Evolutionary conservation across 371 early-diverging fungal species (phyloP).

Genomic region (Rhizopus delemar): DNA sequence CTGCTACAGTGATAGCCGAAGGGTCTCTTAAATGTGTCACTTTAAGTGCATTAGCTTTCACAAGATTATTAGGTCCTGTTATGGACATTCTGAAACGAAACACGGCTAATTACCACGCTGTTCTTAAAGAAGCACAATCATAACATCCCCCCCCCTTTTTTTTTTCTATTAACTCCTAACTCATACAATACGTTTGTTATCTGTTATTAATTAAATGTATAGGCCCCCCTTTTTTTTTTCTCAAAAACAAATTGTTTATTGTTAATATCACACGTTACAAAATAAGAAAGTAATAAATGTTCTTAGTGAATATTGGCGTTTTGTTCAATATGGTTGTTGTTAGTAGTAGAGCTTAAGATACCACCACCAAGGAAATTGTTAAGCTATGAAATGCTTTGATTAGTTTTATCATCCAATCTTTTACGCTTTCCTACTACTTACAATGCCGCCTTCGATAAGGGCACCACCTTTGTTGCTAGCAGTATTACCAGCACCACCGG

Average conservation of each 20-base stretch:
- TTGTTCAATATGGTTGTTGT: slow-evolving; percentile 13
- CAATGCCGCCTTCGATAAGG: slow-evolving; percentile 2
- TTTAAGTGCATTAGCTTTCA: slow-evolving; percentile 89
- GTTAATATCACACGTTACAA: not conserved
- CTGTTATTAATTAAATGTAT: not conserved
- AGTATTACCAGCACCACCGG: slow-evolving; percentile 9
- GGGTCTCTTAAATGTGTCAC: slow-evolving; percentile 91
- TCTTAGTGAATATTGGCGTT: slow-evolving; percentile 14
- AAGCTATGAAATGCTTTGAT: slow-evolving; percentile 2
- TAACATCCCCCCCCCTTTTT: not conserved
- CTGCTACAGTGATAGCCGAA: slow-evolving; percentile 87
- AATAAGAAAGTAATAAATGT: not conserved
- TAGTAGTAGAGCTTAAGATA: slow-evolving; percentile 12
- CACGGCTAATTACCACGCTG: slow-evolving; percentile 72
- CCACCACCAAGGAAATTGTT: slow-evolving; percentile 11
- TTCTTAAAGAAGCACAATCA: slow-evolving; percentile 21
- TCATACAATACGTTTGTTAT: too few relatives aligned
- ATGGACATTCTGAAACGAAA: slow-evolving; percentile 87
- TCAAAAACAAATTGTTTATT: not conserved
- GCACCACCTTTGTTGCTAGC: not conserved
- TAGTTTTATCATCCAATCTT: not conserved
- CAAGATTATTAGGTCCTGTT: slow-evolving; percentile 89
- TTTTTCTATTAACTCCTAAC: too few relatives aligned
- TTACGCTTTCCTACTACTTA: not conserved
- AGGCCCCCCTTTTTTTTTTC: not conserved